Percentiles rank a stretch among this genome's conserved stretches.
Conservation (phyloP, 1,284 basidiomycete species). For the Malassezia yamatoensis region DNA sequence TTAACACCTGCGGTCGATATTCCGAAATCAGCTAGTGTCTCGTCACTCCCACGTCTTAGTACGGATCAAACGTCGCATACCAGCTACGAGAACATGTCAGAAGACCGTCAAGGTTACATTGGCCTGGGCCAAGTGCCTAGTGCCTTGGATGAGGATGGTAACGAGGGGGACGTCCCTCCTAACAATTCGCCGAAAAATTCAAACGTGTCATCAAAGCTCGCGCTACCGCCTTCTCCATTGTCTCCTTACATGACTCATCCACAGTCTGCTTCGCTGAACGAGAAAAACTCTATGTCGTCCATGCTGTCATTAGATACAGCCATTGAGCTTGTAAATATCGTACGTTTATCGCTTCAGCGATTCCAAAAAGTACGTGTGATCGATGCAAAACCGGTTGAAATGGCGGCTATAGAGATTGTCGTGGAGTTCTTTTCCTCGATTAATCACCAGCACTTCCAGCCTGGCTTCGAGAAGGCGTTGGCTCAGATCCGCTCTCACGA, state of each 20-base stretch:
- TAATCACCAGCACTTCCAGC: constrained; percentile 66
- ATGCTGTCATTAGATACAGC: constrained; percentile 83
- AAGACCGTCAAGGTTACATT: constrained; percentile 25
- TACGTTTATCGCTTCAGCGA: constrained; percentile 79
- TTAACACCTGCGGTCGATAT: constrained; percentile 72
- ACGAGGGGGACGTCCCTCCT: constrained; percentile 1
- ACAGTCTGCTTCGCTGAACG: constrained; percentile 3
- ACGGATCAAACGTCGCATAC: constrained; percentile 12
- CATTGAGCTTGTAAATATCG: constrained; percentile 79
- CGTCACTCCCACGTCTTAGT: constrained; percentile 30
- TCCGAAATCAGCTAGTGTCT: constrained; percentile 66
- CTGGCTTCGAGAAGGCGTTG: constrained; percentile 70
- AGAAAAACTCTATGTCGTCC: constrained; percentile 60
- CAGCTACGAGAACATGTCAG: constrained; percentile 25
- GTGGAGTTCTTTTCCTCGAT: constrained; percentile 70
- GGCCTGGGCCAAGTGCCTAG: not conserved
- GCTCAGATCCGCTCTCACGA: constrained; percentile 30
- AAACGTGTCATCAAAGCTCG: not conserved
- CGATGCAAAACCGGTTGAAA: constrained; percentile 62
- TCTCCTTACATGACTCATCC: not conserved
- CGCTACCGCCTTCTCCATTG: not conserved
- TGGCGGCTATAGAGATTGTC: constrained; percentile 74
- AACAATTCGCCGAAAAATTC: not conserved
- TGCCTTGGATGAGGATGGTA: not conserved
- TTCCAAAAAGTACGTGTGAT: constrained; percentile 68